These are phyloP conservation scores for Earliella scabrosa DNA, from an alignment of 1,284 basidiomycete genomes.

Conservation along the genomic window DNA sequence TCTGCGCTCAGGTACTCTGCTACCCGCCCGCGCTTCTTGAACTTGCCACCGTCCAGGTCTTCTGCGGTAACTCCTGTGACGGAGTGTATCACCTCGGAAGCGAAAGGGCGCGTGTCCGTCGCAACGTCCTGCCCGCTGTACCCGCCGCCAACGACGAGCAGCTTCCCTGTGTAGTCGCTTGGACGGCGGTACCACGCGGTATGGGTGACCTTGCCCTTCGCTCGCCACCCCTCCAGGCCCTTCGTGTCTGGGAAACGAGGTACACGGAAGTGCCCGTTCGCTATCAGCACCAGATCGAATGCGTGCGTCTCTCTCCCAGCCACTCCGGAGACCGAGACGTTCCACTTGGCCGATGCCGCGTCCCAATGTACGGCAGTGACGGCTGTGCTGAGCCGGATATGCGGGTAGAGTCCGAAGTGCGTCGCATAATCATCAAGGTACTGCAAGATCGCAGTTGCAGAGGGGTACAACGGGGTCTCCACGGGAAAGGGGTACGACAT, in stretches of 20 bases:
- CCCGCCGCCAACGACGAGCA: constrained; percentile 73
- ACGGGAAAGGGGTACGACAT: constrained; percentile 64
- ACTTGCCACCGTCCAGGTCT: constrained; percentile 38
- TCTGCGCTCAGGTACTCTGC: constrained; percentile 43
- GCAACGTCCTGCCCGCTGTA: constrained; percentile 72
- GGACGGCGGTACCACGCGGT: constrained; percentile 71
- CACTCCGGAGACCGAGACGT: constrained; percentile 34
- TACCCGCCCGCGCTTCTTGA: constrained; percentile 51
- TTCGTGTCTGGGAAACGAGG: constrained; percentile 64
- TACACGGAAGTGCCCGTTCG: constrained; percentile 72
- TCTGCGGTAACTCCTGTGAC: constrained; percentile 39
- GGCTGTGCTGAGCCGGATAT: constrained; percentile 57
- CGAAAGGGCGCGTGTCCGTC: constrained; percentile 52
- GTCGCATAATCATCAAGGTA: constrained; percentile 67
- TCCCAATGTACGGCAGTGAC: constrained; percentile 51
- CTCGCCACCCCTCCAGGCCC: constrained; percentile 65
- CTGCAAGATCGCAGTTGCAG: constrained; percentile 54
- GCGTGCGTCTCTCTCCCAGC: constrained; percentile 32
- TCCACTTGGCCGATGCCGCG: constrained; percentile 44
- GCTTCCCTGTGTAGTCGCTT: constrained; percentile 44
- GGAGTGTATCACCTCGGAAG: constrained; percentile 59
- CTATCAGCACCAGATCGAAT: constrained; percentile 71
- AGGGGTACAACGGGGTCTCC: too few species aligned
- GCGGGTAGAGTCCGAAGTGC: constrained; percentile 56
- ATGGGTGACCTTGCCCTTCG: constrained; percentile 54